These are phyloP conservation scores for Populus nigra DNA, from an alignment of 345 rosid species.

Conservation along the genomic window DNA sequence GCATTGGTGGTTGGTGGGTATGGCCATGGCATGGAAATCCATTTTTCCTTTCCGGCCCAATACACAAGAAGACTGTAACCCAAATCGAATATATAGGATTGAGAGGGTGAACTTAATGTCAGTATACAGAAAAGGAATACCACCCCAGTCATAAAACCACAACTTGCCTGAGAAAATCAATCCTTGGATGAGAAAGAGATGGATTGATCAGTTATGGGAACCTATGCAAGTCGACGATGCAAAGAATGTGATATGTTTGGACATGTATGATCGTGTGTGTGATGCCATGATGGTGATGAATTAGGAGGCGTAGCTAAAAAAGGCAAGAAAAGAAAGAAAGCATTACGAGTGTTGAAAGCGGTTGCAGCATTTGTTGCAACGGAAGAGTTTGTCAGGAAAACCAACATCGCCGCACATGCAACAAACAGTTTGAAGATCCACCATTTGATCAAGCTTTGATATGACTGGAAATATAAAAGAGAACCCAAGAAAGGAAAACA, in stretches of 20 bases:
- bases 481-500: not conserved
- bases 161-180: not conserved
- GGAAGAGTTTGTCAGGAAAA: slow-evolving; percentile 91
- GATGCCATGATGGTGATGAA: not conserved
- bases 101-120: not conserved
- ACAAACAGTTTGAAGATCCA: slow-evolving; percentile 78
- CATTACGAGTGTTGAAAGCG: slow-evolving; percentile 91
- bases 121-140: not conserved
- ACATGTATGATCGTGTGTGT: not conserved
- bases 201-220: slow-evolving; percentile 27
- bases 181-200: slow-evolving; percentile 7
- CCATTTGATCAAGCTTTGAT: slow-evolving; percentile 39
- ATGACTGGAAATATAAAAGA: not conserved
- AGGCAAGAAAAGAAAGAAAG: not conserved
- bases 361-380: slow-evolving; percentile 76
- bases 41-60: not conserved
- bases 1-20: slow-evolving; percentile 18
- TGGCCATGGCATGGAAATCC: slow-evolving; percentile 13
- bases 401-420: slow-evolving; percentile 99
- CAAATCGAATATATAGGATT: not conserved
- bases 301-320: not conserved
- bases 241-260: slow-evolving; percentile 1
- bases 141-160: not conserved
- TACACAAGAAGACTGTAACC: not conserved
- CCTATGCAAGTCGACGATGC: slow-evolving; percentile 19